Conservation (phyloP, 2,329 filamentous ascomycete genomes). For the Cercospora sp. region DNA sequence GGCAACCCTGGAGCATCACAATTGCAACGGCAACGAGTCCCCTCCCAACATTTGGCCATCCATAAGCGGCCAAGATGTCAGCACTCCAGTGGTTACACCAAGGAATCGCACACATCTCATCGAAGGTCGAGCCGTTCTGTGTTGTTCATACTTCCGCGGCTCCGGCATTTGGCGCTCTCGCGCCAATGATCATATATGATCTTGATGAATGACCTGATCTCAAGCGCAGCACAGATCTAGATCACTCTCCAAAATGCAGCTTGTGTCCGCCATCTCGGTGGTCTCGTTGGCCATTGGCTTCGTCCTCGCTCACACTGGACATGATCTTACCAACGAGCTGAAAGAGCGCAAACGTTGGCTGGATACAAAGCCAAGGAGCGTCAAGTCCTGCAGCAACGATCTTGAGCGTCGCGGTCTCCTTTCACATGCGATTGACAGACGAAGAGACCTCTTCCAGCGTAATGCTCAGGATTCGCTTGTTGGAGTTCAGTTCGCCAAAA, state of each 20-base stretch:
- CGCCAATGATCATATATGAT: background rate
- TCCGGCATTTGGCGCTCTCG: background rate
- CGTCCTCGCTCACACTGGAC: background rate
- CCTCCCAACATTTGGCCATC: background rate
- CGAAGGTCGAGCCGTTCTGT: background rate
- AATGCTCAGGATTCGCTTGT: background rate
- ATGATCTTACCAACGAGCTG: background rate
- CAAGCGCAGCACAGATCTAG: background rate
- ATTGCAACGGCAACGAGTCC: background rate
- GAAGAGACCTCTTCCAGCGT: background rate
- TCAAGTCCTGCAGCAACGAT: background rate
- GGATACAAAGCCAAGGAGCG: background rate
- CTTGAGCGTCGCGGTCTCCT: background rate
- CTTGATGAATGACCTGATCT: background rate
- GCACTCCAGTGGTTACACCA: background rate
- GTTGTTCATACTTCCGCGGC: background rate
- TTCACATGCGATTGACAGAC: background rate
- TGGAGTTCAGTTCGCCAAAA: background rate
- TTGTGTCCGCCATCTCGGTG: background rate
- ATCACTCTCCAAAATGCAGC: background rate
- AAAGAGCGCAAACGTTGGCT: background rate
- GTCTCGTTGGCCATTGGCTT: background rate
- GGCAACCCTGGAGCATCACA: background rate
- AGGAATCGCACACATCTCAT: background rate
- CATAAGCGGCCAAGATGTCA: background rate